Evolutionary conservation across 1,139 yeast species (phyloP).

Genomic region (Arxiozyma heterogenica): DNA sequence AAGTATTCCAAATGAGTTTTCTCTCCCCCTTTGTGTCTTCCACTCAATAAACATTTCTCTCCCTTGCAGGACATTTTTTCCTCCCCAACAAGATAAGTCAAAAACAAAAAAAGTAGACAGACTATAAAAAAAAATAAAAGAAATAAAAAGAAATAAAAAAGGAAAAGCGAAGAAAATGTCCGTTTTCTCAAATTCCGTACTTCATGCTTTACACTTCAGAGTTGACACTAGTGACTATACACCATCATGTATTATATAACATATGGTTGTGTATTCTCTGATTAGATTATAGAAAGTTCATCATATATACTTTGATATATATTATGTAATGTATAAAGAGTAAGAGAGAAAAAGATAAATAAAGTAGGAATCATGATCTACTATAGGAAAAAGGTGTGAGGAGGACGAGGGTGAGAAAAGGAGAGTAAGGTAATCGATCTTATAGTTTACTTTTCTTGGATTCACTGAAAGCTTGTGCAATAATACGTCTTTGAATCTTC

Average conservation of each 20-base stretch:
- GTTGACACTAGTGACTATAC: not conserved
- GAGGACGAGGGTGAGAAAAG: not conserved
- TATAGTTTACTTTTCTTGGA: conserved; percentile 31
- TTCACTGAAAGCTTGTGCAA: conserved; percentile 38
- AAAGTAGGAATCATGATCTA: not conserved
- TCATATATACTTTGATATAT: not conserved
- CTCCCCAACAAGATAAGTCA: not conserved
- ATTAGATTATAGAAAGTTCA: not conserved
- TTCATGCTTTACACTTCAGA: no score
- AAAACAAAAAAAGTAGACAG: no score
- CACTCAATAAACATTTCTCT: not conserved
- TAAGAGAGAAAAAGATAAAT: not conserved
- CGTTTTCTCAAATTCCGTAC: no score
- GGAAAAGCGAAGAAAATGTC: no score
- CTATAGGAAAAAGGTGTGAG: no score
- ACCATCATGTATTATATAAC: no score
- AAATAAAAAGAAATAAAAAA: no score
- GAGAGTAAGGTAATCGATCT: not conserved
- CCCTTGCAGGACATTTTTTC: not conserved
- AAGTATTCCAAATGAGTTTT: no score
- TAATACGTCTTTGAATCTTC: conserved; percentile 54
- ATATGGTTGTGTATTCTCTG: not conserved
- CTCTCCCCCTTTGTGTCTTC: not conserved
- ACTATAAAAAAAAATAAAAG: no score
- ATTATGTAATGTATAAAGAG: not conserved